Evolutionary conservation across 805 yeast species (phyloP), one percentile per base, ranked within the genome.

Genomic region (Groenewaldozyma salmanticensis): DNA sequence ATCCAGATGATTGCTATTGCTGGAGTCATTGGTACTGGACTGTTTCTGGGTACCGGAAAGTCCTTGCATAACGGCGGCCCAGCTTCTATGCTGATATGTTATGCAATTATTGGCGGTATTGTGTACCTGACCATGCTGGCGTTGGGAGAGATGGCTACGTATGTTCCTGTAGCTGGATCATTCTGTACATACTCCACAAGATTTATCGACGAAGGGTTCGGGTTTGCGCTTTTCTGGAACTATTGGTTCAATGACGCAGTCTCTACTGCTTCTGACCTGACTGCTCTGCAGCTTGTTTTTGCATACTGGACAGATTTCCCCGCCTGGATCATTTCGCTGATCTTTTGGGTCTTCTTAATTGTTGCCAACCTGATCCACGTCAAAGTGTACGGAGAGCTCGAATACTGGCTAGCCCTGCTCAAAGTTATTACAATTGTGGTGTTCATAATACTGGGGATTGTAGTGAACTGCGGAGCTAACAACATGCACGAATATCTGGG

Each of bases 1-100:
- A 68, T 78, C 47, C 70, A 77, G 42, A 76, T 80, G 81, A 76
- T 80, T 54, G 81, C 92, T 48, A 75, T 84, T 49, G 94, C 92
- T 50, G 90, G 92, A 50, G 83, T 90, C 5, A 62, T 83, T 39
- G 92, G 92, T 42, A 81, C 92, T 1, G 94, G 88, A 54, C 67
- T 83, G 42, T 65, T 83, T 49, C 79, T 83, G 50, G 86, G 88
- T 52, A 79, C 88, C 2, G 86, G 87, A 42, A 63, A 76, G 13
- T 78, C 88, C 1, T 66, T 83, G 42, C 66, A 70, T n/a, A 58
- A 68, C 9, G 86, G 84, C 11, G 94, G 94, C 5, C 90, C 60
- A 3, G 74, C 65, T 3, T 58, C 72, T 3, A 54, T 70, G 29
- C 57, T 79, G 33, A 70, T 83, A 39, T 74, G 85, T 3, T 85